Percentiles rank a stretch among this genome's conserved stretches.
Evolutionary conservation across 2,329 filamentous ascomycete genomes (phyloP).

Genomic region (Aureobasidium sp.): DNA sequence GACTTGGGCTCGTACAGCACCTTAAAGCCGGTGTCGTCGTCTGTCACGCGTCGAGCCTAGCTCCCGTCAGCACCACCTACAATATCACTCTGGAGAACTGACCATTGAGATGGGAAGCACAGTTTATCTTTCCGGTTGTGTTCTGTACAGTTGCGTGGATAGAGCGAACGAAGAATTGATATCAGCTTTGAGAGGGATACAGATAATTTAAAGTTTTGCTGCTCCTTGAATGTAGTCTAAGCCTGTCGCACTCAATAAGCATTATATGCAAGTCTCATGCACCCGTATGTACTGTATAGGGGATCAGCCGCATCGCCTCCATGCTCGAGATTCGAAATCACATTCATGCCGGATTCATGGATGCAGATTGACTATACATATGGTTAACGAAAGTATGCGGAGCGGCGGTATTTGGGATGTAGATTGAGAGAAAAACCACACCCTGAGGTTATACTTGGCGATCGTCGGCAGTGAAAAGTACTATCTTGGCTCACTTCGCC

Average conservation of each 20-base stretch:
- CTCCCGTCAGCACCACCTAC: neutral
- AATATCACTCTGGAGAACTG: neutral
- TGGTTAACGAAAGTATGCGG: neutral
- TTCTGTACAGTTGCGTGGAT: neutral
- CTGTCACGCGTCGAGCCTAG: neutral
- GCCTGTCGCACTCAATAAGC: neutral
- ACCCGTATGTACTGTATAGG: neutral
- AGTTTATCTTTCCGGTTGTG: neutral
- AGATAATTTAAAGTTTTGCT: neutral
- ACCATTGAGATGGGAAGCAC: neutral
- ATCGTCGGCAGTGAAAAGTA: neutral
- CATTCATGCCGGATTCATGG: neutral
- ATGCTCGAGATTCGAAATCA: neutral
- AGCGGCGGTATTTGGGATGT: too few relatives aligned
- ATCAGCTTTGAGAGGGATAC: neutral
- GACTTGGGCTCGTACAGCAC: neutral
- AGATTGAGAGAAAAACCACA: too few relatives aligned
- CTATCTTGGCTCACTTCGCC: neutral
- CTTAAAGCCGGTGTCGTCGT: neutral
- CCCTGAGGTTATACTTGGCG: too few relatives aligned
- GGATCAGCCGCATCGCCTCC: neutral
- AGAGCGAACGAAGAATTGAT: neutral
- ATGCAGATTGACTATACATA: neutral
- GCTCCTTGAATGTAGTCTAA: neutral
- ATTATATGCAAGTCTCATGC: neutral